Conservation (phyloP, 352 stramenopile genomes). For the Achlya hypogyna region DNA sequence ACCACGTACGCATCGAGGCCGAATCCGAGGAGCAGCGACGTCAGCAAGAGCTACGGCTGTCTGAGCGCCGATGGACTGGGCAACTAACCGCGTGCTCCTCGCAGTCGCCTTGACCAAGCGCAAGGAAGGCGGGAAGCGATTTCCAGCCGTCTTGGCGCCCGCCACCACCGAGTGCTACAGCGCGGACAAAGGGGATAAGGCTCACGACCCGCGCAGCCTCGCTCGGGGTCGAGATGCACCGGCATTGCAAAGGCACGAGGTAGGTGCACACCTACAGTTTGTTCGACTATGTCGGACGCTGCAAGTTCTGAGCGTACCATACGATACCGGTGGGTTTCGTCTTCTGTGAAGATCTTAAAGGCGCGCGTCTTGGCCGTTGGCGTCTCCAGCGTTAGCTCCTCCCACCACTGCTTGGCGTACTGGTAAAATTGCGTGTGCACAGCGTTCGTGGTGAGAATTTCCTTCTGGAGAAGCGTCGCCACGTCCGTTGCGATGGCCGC, state of each 20-base stretch:
- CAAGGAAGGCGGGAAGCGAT: slow-evolving; percentile 57
- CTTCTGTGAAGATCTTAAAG: slow-evolving; percentile 79
- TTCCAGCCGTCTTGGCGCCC: slow-evolving; percentile 66
- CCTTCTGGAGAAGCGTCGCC: slow-evolving; percentile 40
- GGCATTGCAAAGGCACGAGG: slow-evolving; percentile 44
- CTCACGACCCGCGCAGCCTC: slow-evolving; percentile 81
- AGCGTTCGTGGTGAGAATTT: slow-evolving; percentile 41
- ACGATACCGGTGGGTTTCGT: slow-evolving; percentile 76
- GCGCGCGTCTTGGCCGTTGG: slow-evolving; percentile 21
- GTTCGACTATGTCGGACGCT: not conserved
- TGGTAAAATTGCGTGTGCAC: slow-evolving; percentile 64
- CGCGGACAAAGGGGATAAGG: slow-evolving; percentile 58
- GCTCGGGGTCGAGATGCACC: slow-evolving; percentile 48
- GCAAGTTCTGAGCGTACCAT: slow-evolving; percentile 27
- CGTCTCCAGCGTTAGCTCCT: slow-evolving; percentile 49
- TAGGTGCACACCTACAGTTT: slow-evolving; percentile 67
- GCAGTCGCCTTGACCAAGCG: slow-evolving; percentile 58
- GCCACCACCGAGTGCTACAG: slow-evolving; percentile 37
- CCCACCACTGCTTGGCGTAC: slow-evolving; percentile 79
- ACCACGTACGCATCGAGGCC: slow-evolving; percentile 82
- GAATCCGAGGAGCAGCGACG: slow-evolving; percentile 81
- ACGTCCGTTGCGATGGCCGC: slow-evolving; percentile 36
- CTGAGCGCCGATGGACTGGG: slow-evolving; percentile 5
- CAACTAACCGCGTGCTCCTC: slow-evolving; percentile 66
- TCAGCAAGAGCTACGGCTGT: slow-evolving; percentile 55